Evolutionary conservation across 2,329 filamentous ascomycete species (phyloP).

Genomic region (Colletotrichum sp.): DNA sequence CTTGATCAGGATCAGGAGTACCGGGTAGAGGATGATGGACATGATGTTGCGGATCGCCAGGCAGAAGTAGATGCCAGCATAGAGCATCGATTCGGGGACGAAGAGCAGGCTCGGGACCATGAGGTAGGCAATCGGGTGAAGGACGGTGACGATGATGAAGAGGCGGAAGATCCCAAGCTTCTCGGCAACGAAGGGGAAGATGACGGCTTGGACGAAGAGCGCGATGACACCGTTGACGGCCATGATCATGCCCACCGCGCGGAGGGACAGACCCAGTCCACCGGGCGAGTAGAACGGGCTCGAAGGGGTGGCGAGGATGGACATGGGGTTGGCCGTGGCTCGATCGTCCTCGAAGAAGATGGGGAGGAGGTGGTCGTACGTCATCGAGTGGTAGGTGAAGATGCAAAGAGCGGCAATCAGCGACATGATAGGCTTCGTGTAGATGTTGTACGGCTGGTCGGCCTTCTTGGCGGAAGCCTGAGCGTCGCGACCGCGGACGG

Average conservation of each 20-base stretch:
- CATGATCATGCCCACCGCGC: constrained; percentile 66
- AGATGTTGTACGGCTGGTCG: constrained; percentile 44
- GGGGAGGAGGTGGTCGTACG: constrained; percentile 87
- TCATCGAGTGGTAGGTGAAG: constrained; percentile 96
- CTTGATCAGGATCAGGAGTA: constrained; percentile 72
- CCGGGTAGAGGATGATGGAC: constrained; percentile 68
- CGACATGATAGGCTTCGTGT: constrained; percentile 70
- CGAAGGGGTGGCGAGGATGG: constrained; percentile 34
- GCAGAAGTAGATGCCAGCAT: constrained; percentile 63
- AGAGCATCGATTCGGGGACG: constrained; percentile 56
- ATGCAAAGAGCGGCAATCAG: constrained; percentile 84
- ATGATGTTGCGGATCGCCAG: constrained; percentile 64
- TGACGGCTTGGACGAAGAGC: constrained; percentile 62
- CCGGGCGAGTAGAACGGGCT: constrained; percentile 63
- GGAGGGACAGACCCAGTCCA: constrained; percentile 67
- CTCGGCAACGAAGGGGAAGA: constrained; percentile 66
- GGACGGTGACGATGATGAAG: constrained; percentile 61
- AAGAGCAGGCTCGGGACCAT: constrained; percentile 64
- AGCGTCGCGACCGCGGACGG: constrained; percentile 57
- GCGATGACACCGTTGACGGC: constrained; percentile 64
- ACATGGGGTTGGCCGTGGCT: constrained; percentile 38
- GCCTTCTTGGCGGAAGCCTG: constrained; percentile 33
- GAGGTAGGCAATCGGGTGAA: constrained; percentile 67
- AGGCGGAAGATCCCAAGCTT: constrained; percentile 64
- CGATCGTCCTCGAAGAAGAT: constrained; percentile 89